Evolutionary conservation across 768 basidiomycete species (phyloP), one percentile per base, ranked within the genome.

Genomic region (Strobilomyces dryophilus): DNA sequence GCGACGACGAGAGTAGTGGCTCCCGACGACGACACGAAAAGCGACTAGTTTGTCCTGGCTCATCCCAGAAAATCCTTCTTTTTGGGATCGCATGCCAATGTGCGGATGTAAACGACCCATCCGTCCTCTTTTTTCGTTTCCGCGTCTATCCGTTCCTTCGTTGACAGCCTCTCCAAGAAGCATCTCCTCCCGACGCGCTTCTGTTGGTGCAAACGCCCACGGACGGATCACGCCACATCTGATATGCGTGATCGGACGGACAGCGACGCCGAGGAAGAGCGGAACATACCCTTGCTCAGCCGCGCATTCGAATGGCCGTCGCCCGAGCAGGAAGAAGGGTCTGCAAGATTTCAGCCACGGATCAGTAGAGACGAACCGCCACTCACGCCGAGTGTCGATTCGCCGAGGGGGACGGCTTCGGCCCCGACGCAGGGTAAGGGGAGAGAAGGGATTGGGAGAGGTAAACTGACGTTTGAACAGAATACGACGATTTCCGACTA

Each of bases 221-320:
- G 58, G 18, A 57, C 49, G 24, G 35, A 53, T 44, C 53, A 44
- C 44, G 24, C 64, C 62, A 26, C 40, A 49, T 45, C 55, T 42
- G 27, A 40, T 14, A 44, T 57, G 56, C 58, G 47, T 35, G 62
- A 58, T 52, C 77, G 73, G 75, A 32, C 51, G 21, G 64, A 63
- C 21, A 58, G 72, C 58, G 77, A 79, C 53, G 69, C 67, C 9
- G 80, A 79, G 56, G 72, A 76, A 35, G 77, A 78, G 8, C 68
- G 73, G 15, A 75, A 74, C 40, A 42, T 57, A 17, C 55, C 59
- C 2, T 17, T 58, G 45, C 43, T 66, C 8, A 60, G 54, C 45
- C 59, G 57, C n/a, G 55, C 61, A 26, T 58, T 69, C 50, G 61
- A 64, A 8, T 63, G 58, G 61, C 63, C 63, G 24, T 52, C 61